Conservation (phyloP, 208 protist genomes). For the Leishmania major region DNA sequence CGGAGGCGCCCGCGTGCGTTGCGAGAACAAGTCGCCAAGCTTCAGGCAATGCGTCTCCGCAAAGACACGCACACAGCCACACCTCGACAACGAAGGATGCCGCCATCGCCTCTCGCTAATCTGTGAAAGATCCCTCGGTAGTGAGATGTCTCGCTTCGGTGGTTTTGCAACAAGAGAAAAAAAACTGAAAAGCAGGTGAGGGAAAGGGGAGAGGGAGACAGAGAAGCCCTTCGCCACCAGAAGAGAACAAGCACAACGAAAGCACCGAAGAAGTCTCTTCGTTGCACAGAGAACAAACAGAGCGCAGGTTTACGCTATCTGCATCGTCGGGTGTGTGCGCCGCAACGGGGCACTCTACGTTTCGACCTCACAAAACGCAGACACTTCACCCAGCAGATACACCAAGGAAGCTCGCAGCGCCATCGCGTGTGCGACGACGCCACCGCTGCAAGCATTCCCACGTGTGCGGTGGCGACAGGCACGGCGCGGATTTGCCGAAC, state of each 20-base stretch:
- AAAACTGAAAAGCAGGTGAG: background rate
- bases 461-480: constrained; percentile 24
- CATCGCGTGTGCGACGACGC: constrained; percentile 5
- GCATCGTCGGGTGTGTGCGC: background rate
- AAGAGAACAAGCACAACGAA: background rate
- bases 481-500: constrained; percentile 39
- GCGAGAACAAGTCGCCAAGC: background rate
- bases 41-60: background rate
- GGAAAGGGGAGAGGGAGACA: background rate
- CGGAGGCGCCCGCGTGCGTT: background rate
- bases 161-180: background rate
- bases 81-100: background rate
- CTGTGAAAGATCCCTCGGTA: background rate
- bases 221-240: background rate
- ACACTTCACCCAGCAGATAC: background rate
- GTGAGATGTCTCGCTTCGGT: background rate
- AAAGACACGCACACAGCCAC: background rate
- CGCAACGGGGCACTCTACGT: background rate
- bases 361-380: background rate
- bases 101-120: background rate
- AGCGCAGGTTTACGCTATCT: background rate
- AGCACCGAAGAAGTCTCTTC: background rate
- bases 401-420: background rate
- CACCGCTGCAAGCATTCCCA: constrained; percentile 19
- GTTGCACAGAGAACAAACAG: background rate